Evolutionary conservation across 495 filamentous ascomycete genomes (phyloP), one percentile per base, ranked within the genome.

Genomic region (Xylaria sp.): DNA sequence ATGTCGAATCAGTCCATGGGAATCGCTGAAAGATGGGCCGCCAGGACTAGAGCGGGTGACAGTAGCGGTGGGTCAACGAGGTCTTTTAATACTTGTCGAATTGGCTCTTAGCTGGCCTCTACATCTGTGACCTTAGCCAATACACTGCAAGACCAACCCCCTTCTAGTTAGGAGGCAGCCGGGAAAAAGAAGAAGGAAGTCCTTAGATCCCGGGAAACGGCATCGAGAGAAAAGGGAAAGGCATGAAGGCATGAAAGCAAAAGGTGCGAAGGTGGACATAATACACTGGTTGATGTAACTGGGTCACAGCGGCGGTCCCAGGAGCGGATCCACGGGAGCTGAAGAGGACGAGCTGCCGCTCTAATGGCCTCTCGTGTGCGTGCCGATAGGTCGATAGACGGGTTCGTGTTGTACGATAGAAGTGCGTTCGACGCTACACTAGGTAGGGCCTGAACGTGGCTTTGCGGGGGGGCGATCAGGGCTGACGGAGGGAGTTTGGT

Each of bases 221-320:
- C 17, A 43, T 62, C 59, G 21, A 62, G 19, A 21, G 35, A 43
- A 43, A 52, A 40, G 61, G 52, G 44, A 33, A 5, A 44, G 31
- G 31, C 8, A 69, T 41, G 33, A 59, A 29, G 46, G 63, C 26
- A 71, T 41, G 37, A 55, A 52, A 44, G 17, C 26, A 68, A 37
- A 64, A 69, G 63, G 65, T 50, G 48, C 21, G 65, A 71, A 43
- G 41, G 44, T 58, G 41, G 64, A 48, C 53, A 65, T 57, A 74
- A 57, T 71, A 67, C 67, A 71, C 61, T 67, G 71, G 59, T 48
- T 44, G 67, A 72, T 75, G 73, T 78, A 68, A 78, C 77, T 68
- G 67, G 74, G 72, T 78, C 74, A 78, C 74, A 75, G 71, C 64
- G 64, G 61, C 64, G 71, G 76, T 74, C 73, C 74, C 73, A 71